A percentile compares a stretch with the other conserved stretches of the same genome.
phyloP scores from a whole-genome alignment of 2,329 filamentous ascomycete genomes.

The Colletotrichum lupini region DNA sequence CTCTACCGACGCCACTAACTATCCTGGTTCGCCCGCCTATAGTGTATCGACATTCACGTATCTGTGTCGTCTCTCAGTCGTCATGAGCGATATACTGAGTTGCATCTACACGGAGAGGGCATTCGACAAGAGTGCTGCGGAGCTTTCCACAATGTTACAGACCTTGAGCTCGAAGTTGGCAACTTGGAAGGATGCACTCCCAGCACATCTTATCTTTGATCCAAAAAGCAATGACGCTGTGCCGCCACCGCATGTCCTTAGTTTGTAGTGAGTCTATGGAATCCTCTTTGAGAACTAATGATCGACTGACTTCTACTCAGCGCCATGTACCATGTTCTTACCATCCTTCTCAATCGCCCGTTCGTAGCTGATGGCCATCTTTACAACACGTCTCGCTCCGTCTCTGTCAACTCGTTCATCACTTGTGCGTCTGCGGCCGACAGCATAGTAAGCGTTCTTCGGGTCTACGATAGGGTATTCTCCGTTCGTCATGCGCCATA shows the following conservation, averaged over 20 bases:
- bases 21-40: constrained; percentile 51
- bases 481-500: constrained; percentile 61
- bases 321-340: constrained; percentile 61
- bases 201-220: constrained; percentile 53
- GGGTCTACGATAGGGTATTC: constrained; percentile 56
- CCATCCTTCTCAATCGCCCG: constrained; percentile 65
- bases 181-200: constrained; percentile 54
- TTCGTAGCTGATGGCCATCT: constrained; percentile 63
- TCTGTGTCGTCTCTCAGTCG: constrained; percentile 56
- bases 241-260: constrained; percentile 58
- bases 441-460: constrained; percentile 55
- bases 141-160: constrained; percentile 49
- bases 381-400: constrained; percentile 51
- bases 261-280: constrained; percentile 46
- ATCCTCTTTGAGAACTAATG: too few relatives aligned
- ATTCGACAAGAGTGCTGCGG: constrained; percentile 46
- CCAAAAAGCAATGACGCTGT: constrained; percentile 41
- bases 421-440: constrained; percentile 58
- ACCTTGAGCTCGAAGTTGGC: constrained; percentile 53
- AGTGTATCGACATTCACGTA: constrained; percentile 55
- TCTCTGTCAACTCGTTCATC: constrained; percentile 55
- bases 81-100: constrained; percentile 58
- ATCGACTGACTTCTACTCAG: constrained; percentile 32
- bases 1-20: constrained; percentile 41
- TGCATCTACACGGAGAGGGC: constrained; percentile 57